Base-by-base conservation (phyloP, 2,329 filamentous ascomycete species). In the Endoconidiophora laricicola region DNA sequence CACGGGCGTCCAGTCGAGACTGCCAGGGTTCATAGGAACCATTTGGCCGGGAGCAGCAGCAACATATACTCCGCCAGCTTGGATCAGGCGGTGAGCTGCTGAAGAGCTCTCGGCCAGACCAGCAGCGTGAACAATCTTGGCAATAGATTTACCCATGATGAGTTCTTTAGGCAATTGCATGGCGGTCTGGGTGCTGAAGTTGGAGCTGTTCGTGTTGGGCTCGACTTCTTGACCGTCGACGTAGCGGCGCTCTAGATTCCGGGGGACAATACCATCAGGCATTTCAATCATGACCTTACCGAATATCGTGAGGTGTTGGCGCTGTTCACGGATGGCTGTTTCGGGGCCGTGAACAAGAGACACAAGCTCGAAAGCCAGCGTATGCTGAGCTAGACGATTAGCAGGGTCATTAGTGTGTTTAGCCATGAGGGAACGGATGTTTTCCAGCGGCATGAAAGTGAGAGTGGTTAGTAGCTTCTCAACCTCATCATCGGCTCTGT, bases 381-480 rank as follows among this genome's bases (percentile, higher is more conserved):
- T 67, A 60, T 94, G 88, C 58, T 98, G 90, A 2, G 90, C 87
- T 50, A 78, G 62, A 26, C 91, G 78, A 64, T 81, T 78, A 1
- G 79, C 73, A 0, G 84, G 83, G 50, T 88, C 74, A 24, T 69
- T 55, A 6, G 64, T 65, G 57, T 96, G 88, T 54, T 81, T 63
- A 29, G 68, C 62, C 75, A 96, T 83, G 48, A 84, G 63, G 12
- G 68, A 59, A 2, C 70, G 60, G 56, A 98, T 93, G n/a, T 77
- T 63, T 6, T 71, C 60, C 2, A 84, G 58, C 0, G 90, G 83
- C 37, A 94, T 64, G 61, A 98, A 94, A 0, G 91, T 98, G 61
- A 98, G 87, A 20, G 94, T 74, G 60, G 85, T 90, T 39, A 98
- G 71, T 55, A 94, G 82, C 29, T 71, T 74, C 63, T 87, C 83